Evolutionary conservation across 805 yeast species (phyloP).

Genomic region (Suhomyces emberorum): DNA sequence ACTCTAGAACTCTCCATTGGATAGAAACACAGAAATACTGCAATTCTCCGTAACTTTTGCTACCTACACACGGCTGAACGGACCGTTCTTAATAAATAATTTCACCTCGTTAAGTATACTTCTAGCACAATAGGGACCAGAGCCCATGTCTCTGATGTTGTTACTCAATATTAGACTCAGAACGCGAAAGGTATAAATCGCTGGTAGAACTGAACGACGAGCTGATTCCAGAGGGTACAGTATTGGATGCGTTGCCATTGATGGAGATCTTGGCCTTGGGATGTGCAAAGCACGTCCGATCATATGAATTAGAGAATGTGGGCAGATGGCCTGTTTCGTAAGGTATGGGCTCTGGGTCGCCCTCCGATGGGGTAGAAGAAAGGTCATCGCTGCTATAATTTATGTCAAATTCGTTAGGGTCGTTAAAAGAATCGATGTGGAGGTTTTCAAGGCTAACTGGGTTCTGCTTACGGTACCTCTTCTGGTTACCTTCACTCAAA

Average conservation of each 20-base stretch:
- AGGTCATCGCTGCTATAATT: slow-evolving; percentile 27
- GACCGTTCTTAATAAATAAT: too few species aligned
- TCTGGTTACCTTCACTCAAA: slow-evolving; percentile 53
- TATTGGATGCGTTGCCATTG: too few species aligned
- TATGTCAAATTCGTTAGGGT: slow-evolving; percentile 33
- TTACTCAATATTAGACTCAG: too few species aligned
- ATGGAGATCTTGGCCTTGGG: slow-evolving; percentile 38
- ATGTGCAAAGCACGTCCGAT: slow-evolving; percentile 41
- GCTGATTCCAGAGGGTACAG: neutral
- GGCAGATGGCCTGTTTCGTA: neutral
- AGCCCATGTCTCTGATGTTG: too few species aligned
- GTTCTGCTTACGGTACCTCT: slow-evolving; percentile 16
- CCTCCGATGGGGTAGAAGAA: slow-evolving; percentile 15
- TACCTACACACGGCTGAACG: too few species aligned
- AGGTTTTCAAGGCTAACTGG: slow-evolving; percentile 9
- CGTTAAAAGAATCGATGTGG: slow-evolving; percentile 12
- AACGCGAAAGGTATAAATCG: too few species aligned
- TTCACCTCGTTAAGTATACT: too few species aligned
- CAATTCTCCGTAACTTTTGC: too few species aligned
- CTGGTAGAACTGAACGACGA: neutral
- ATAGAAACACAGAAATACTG: too few species aligned
- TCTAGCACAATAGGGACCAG: too few species aligned
- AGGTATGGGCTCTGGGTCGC: slow-evolving; percentile 15
- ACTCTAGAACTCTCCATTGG: too few species aligned
- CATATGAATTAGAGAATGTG: slow-evolving; percentile 33